A percentile compares a stretch with the other conserved stretches of the same genome.
Conservation (phyloP, 2,329 filamentous ascomycete species). For the Akanthomyces lecanii region DNA sequence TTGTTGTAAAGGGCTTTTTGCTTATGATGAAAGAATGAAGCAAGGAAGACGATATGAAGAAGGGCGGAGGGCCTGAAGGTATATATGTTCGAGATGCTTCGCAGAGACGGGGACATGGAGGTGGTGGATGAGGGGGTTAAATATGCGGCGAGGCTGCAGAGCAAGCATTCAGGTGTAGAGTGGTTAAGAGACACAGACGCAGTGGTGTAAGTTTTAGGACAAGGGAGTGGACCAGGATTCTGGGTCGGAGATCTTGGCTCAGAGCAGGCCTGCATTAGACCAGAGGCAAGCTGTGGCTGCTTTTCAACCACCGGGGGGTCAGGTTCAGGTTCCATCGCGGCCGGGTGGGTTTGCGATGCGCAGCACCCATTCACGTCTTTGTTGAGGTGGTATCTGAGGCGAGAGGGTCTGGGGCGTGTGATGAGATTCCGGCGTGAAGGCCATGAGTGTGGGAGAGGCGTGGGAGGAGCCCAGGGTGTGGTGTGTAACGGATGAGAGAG, state of each 20-base stretch:
- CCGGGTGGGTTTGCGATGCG: constrained; percentile 12
- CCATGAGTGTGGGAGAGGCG: background rate
- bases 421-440: background rate
- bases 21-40: constrained; percentile 3
- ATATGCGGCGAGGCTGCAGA: constrained; percentile 14
- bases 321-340: constrained; percentile 15
- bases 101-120: background rate
- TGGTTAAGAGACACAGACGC: constrained; percentile 3
- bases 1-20: background rate
- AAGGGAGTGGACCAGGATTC: constrained; percentile 17
- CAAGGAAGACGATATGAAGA: constrained; percentile 10
- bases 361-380: background rate
- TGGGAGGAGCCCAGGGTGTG: background rate
- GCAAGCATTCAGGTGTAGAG: constrained; percentile 9
- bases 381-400: constrained; percentile 16
- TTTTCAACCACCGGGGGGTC: constrained; percentile 5
- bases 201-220: constrained; percentile 15
- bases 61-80: constrained; percentile 12
- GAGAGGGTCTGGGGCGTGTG: constrained; percentile 8
- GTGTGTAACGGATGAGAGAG: background rate
- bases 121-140: constrained; percentile 17
- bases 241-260: constrained; percentile 19
- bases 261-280: constrained; percentile 18
- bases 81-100: constrained; percentile 17
- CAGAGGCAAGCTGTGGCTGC: constrained; percentile 8